Evolutionary conservation across 139 green algal species (phyloP), one percentile per base, ranked within the genome.

Genomic region (Zygnema circumcarinatum): DNA sequence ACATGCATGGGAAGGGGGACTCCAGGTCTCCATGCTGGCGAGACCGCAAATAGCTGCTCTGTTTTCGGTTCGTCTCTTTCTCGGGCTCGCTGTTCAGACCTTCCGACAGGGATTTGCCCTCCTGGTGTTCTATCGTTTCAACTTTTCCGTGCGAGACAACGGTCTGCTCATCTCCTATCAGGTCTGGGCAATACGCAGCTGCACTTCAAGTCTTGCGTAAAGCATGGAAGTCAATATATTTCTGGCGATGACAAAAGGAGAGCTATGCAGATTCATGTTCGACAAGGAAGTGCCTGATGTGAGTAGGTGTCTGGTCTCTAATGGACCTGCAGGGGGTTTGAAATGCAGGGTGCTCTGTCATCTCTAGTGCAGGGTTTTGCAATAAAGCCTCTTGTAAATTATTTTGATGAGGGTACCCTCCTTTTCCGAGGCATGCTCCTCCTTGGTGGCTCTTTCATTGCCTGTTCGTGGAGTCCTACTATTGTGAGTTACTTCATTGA

Each of bases 351-450:
- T 54, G 35, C 1, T 47, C 74, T 89, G 16, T 74, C 84, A 2
- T 87, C 84, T 53, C 76, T 89, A 0, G 84, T 89, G 16, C 84
- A 89, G 73, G 84, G 84, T 33, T 87, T 89, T 16, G 84, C 84
- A 32, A 89, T 88, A 35, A 74, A 74, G 2, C 76, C 84, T 33
- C 1, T 89, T 32, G 79, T 89, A 35, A 25, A 0, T 1, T 47
- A 0, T 25, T 88, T 40, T 2, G 69, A 73, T 3, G 82, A 85
- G 1, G 41, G 29, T 22, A 38, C 39, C 25, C 79, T 85, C 41
- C 40, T 85, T 7, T 38, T 73, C 20, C 40, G 79, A 25, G 79
- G 79, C 42, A 35, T 74, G 79, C 25, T 73, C 22, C 79, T 85
- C 38, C 79, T 85, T 38, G 41, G 54, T 38, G 22, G 32, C 47